Evolutionary conservation across 1,284 basidiomycete species (phyloP), one percentile per base, ranked within the genome.

Genomic region (Cystobasidium pallidum): DNA sequence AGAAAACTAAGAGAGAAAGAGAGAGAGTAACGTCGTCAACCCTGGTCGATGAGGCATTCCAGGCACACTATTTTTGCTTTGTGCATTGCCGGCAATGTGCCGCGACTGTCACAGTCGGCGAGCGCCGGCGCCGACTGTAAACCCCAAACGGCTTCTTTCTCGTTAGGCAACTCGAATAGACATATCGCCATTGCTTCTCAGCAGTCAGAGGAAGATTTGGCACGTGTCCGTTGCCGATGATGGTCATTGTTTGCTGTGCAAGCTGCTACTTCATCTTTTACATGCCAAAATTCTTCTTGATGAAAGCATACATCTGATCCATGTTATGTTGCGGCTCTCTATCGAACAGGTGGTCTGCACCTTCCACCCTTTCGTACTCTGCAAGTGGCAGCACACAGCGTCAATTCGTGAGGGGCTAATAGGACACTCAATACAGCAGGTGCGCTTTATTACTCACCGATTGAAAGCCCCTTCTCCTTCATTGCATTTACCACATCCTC

Each of bases 261-360:
- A n/a, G n/a, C n/a, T n/a, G n/a, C n/a, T n/a, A n/a, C n/a, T n/a
- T n/a, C n/a, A n/a, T n/a, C n/a, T n/a, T n/a, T 19, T 32, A 57
- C 54, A 57, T 57, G 54, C 54, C 47, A 30, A 64, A 64, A 11
- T 64, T n/a, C 64, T 70, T 71, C 47, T 66, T 75, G 45, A 78
- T 66, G 34, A 76, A 78, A 15, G 47, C 71, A 64, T 78, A 78
- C 77, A 78, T 76, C 21, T 65, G 36, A 15, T 63, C 68, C 77
- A 78, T 76, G 32, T 30, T 55, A 26, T 52, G 64, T 30, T 72
- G 32, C 26, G 63, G 67, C 3, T 74, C 72, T 47, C 58, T 47
- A 52, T 77, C 76, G 43, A 73, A 77, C 11, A 76, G 66, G 61
- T 78, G 77, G 66, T 78, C 74, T 26, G 67, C 54, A 2, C 77